Evolutionary conservation across 2,329 filamentous ascomycete species (phyloP), one percentile per base, ranked within the genome.

Genomic region (Dactylella cylindrospora): DNA sequence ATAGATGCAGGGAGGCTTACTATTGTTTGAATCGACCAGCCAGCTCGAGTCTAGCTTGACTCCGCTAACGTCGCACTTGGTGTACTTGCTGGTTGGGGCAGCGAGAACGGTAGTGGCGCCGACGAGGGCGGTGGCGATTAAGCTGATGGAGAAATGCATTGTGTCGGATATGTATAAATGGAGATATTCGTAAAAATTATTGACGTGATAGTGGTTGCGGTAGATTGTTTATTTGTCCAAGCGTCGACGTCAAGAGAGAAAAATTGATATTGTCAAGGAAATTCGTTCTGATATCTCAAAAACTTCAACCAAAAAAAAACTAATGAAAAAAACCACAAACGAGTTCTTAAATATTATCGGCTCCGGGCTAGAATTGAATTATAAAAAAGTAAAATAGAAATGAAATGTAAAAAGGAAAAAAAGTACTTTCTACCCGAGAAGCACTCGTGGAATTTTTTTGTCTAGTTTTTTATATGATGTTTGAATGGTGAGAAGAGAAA

Each of bases 381-480:
- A 7, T 49, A 62, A 54, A 54, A 62, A 26, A 50, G 25, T 23
- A 22, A 23, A 40, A 40, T 8, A n/a, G 51, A 62, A 54, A 19
- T 26, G 22, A 38, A 47, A 31, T n/a, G n/a, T n/a, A n/a, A 41
- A 40, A 39, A 49, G 51, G 38, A 32, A 22, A 47, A 62, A 50
- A 49, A 49, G 57, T 54, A 62, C 49, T 28, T 62, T 62, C 57
- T 54, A 54, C 57, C 52, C 52, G 52, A 57, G 52, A 57, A 57
- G 57, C 49, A 62, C 57, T 50, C 41, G 49, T 25, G 43, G 36
- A 62, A 19, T 19, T 23, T 40, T 40, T 47, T 47, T 53, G 29
- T 50, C 35, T 49, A 22, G 15, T 32, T 44, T 26, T 41, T 29
- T 45, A 35, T 38, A 29, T 38, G 31, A 28, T 31, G 32, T 45